Evolutionary conservation across 2,329 filamentous ascomycete species (phyloP), one percentile per base, ranked within the genome.

Genomic region (Apiospora malaysiana): DNA sequence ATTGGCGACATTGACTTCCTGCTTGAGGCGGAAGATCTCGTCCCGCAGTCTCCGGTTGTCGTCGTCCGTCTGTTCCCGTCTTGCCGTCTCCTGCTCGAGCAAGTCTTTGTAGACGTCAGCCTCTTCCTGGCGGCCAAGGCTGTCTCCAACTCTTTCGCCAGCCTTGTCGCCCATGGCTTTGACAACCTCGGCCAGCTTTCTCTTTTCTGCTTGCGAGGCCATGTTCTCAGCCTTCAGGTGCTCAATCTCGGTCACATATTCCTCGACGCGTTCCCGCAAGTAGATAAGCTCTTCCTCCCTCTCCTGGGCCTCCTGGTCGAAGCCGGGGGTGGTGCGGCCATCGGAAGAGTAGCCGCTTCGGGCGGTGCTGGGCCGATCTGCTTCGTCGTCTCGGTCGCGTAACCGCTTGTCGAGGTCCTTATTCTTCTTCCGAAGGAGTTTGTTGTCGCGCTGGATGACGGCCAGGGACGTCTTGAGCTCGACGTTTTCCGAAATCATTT

Each of bases 401-500:
- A 95, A 82, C 76, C 92, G 92, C 78, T 93, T 94, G 82, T 98
- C 95, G 66, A 98, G 83, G 76, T 98, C 94, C 77, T 95, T 93
- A 71, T 97, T 88, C 74, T 93, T 91, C 73, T 92, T 91, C 27
- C 94, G 91, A 70, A 98, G 82, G 25, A 91, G 87, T 80, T 97
- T 96, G 79, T 94, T 96, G 77, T 99, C 96, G 74, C 97, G 94
- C 81, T 97, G 94, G 71, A 96, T 87, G 46, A 96, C 93, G 4
- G 95, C 91, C 63, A 98, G 89, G 72, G 93, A 94, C 0, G 95
- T 97, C 81, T 97, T 96, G 67, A 98, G 88, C 79, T 98, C 94
- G 5, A 98, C 95, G 77, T 98, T 99, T 81, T 98, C 95, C 63
- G 94, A 94, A 76, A 98, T 97, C 92, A 98, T 97, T 80, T 98